These are phyloP conservation scores for Onygenales sp. DNA, from an alignment of 2,329 filamentous ascomycete species.

Conservation along the genomic window DNA sequence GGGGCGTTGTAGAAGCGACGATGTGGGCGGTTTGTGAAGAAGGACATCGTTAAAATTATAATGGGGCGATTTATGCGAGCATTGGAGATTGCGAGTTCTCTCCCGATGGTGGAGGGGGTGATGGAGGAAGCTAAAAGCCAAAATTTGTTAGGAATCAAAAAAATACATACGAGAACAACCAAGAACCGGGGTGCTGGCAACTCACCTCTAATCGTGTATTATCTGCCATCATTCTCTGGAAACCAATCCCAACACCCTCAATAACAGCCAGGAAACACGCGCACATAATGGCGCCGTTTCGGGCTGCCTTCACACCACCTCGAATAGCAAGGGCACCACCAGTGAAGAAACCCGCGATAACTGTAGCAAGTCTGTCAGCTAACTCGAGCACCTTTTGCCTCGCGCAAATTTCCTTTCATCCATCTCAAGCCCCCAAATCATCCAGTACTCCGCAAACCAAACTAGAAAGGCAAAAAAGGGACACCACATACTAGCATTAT, in stretches of 20 bases:
- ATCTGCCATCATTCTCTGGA: slow-evolving; percentile 88
- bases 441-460: background rate
- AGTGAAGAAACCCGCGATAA: slow-evolving; percentile 95
- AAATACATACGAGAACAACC: background rate
- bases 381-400: background rate
- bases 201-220: slow-evolving; percentile 70
- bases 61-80: background rate
- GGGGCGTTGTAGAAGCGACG: background rate
- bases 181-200: background rate
- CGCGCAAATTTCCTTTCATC: background rate
- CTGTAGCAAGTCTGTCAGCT: slow-evolving; percentile 19
- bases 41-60: background rate
- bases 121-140: background rate
- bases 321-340: slow-evolving; percentile 84
- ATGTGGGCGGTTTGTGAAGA: background rate
- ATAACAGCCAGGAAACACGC: slow-evolving; percentile 91
- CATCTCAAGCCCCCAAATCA: background rate
- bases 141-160: background rate
- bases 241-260: slow-evolving; percentile 92
- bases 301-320: slow-evolving; percentile 81
- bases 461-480: background rate
- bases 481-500: slow-evolving; percentile 64
- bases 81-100: background rate
- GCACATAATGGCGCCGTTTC: slow-evolving; percentile 94
- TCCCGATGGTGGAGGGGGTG: background rate